A percentile compares a stretch with the other conserved stretches of the same genome.
Evolutionary conservation across 1,284 basidiomycete genomes (phyloP).

Genomic region (Sparassis latifolia): DNA sequence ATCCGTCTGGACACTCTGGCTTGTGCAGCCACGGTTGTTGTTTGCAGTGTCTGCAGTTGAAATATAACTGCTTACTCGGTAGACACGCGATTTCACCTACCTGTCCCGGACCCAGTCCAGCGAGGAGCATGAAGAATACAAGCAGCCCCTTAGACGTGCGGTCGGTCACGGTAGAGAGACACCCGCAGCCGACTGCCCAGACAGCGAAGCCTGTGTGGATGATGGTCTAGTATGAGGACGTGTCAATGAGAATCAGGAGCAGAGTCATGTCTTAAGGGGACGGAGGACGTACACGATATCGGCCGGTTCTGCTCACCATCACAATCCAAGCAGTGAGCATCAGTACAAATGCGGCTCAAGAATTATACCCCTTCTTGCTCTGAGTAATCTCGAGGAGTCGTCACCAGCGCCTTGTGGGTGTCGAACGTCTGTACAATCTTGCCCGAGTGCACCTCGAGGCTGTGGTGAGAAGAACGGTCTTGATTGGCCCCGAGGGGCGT

Average conservation of each 20-base stretch:
- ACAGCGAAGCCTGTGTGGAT: conserved; percentile 61
- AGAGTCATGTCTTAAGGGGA: not conserved
- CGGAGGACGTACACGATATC: conserved; percentile 41
- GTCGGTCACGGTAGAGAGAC: conserved; percentile 54
- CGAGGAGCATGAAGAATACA: conserved; percentile 64
- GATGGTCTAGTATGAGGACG: conserved; percentile 34
- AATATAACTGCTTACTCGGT: not conserved
- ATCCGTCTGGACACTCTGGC: conserved; percentile 60
- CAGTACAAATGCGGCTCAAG: too few relatives aligned
- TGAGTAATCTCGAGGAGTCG: too few relatives aligned
- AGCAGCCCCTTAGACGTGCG: conserved; percentile 44
- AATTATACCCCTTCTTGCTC: too few relatives aligned
- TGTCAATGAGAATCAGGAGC: not conserved
- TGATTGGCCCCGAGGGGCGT: conserved; percentile 47
- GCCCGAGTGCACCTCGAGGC: too few relatives aligned
- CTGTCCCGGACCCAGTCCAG: conserved; percentile 64
- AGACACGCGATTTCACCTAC: conserved; percentile 23
- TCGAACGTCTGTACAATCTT: too few relatives aligned
- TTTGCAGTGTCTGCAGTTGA: conserved; percentile 44
- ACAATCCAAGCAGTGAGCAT: too few relatives aligned
- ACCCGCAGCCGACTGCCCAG: conserved; percentile 68
- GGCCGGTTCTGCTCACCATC: conserved; percentile 58
- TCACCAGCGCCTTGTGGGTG: too few relatives aligned
- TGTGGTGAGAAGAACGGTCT: conserved; percentile 18
- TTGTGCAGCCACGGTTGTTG: conserved; percentile 63